Percentiles rank a stretch among this genome's conserved stretches.
These are phyloP conservation scores for Xylaria acuta DNA, from an alignment of 495 filamentous ascomycete genomes.

Conservation along the genomic window DNA sequence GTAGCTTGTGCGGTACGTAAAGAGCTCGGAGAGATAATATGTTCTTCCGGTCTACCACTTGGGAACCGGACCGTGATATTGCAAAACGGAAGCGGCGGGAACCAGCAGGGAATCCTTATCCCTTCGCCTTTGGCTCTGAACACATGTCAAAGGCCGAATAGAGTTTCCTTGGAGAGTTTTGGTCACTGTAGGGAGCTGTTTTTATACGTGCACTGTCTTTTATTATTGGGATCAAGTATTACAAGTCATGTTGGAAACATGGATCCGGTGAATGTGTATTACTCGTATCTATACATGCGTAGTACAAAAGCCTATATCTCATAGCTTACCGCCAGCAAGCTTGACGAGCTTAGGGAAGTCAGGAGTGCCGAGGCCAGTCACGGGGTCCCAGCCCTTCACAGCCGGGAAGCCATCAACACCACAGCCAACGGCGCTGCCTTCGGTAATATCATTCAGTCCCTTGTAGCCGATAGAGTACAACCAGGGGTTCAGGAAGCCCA, in stretches of 20 bases:
- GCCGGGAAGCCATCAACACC: conserved; percentile 51
- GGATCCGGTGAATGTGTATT: not conserved
- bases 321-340: conserved; percentile 26
- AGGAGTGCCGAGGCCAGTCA: conserved; percentile 54
- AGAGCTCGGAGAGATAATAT: no score
- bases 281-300: not conserved
- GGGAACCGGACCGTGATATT: no score
- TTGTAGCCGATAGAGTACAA: conserved; percentile 62
- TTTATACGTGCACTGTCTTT: no score
- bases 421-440: conserved; percentile 68
- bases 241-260: not conserved
- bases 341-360: conserved; percentile 29
- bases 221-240: not conserved
- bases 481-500: conserved; percentile 82
- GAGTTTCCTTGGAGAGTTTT: no score
- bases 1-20: no score
- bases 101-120: no score
- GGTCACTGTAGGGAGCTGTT: no score
- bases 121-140: no score
- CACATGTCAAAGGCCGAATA: no score
- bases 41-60: no score
- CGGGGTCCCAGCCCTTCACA: conserved; percentile 53
- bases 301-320: not conserved
- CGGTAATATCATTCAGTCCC: conserved; percentile 68
- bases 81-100: no score